Conservation (phyloP, 2,329 filamentous ascomycete genomes). For the Arthroderma sp. region DNA sequence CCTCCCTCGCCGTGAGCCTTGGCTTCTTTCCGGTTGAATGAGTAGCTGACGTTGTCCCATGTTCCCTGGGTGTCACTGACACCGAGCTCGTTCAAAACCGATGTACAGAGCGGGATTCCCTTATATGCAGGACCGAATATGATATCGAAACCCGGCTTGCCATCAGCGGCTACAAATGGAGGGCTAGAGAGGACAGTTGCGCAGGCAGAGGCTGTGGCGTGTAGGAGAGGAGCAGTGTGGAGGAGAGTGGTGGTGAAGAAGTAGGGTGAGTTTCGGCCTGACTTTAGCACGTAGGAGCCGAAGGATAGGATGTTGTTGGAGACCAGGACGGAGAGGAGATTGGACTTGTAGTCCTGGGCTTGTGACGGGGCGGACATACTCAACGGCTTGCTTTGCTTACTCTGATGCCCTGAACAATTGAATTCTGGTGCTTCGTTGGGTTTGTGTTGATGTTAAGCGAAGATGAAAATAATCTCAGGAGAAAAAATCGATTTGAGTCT, state of each 20-base stretch:
- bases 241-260: constrained; percentile 96
- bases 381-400: too few relatives aligned
- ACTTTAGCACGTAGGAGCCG: constrained; percentile 61
- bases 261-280: constrained; percentile 78
- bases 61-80: constrained; percentile 48
- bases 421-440: too few relatives aligned
- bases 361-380: background rate
- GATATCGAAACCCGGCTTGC: constrained; percentile 57
- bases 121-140: constrained; percentile 95
- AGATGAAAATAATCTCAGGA: too few relatives aligned
- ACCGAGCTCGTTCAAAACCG: constrained; percentile 62
- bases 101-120: constrained; percentile 78
- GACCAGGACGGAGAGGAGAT: constrained; percentile 26
- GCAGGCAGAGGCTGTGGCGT: constrained; percentile 68
- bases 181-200: constrained; percentile 38
- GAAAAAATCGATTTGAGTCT: too few relatives aligned
- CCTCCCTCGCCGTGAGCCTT: constrained; percentile 95
- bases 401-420: too few relatives aligned
- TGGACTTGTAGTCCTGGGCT: constrained; percentile 21
- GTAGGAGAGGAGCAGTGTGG: constrained; percentile 65
- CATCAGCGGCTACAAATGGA: constrained; percentile 17
- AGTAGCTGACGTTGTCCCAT: constrained; percentile 63
- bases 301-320: constrained; percentile 30
- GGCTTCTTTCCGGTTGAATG: constrained; percentile 90
- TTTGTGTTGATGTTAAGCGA: too few relatives aligned